phyloP scores from a whole-genome alignment of 768 basidiomycete species.

The Russula foetens region DNA sequence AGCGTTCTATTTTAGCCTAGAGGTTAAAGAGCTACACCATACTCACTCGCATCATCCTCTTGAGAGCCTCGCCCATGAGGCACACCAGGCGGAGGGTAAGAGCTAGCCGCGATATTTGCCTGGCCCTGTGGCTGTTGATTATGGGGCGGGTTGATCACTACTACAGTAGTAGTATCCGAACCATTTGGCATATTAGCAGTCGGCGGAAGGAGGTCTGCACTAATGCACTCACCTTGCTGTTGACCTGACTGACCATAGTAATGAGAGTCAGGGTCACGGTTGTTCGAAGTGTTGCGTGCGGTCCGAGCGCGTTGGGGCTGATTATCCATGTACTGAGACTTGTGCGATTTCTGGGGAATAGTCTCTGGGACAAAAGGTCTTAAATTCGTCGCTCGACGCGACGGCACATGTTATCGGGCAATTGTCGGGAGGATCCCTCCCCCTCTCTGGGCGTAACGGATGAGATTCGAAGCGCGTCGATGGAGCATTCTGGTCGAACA shows the following conservation, averaged over 20 bases:
- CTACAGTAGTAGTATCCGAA: not conserved
- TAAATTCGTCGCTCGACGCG: not conserved
- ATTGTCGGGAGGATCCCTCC: not conserved
- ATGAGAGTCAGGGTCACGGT: not conserved
- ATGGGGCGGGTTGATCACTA: not conserved
- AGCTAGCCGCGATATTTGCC: not conserved
- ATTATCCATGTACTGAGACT: not conserved
- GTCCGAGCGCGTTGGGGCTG: not conserved
- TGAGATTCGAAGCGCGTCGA: not conserved
- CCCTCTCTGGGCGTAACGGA: not conserved
- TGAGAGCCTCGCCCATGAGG: not conserved
- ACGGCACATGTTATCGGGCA: not conserved
- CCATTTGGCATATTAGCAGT: not conserved
- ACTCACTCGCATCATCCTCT: too few species aligned
- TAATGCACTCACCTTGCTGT: not conserved
- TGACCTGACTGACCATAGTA: not conserved
- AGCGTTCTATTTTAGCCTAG: not conserved
- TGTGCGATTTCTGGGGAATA: not conserved
- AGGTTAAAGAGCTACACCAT: too few species aligned
- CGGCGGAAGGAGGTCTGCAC: not conserved
- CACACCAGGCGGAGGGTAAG: not conserved
- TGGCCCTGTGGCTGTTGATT: not conserved
- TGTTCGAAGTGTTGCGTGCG: not conserved
- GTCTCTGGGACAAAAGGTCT: not conserved
- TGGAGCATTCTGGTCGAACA: not conserved